Conservation (phyloP, 2,329 filamentous ascomycete genomes). For the Ophiostoma australiae region DNA sequence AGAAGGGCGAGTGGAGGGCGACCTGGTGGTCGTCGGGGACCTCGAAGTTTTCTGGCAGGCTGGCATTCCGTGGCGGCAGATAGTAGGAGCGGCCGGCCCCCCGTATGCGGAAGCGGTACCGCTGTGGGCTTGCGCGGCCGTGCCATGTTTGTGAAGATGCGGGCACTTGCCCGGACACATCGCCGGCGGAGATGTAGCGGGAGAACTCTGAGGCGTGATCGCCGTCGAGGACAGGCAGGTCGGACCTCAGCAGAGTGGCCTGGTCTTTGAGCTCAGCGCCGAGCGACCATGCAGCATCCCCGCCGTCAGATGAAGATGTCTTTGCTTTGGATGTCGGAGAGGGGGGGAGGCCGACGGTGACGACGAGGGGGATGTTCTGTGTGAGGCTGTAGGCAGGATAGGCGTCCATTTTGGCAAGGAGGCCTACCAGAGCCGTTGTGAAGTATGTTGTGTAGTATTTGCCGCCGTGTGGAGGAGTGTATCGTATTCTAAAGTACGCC, state of each 20-base stretch:
- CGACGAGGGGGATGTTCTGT: conserved; percentile 79
- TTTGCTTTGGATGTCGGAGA: background rate
- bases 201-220: conserved; percentile 61
- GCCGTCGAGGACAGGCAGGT: conserved; percentile 61
- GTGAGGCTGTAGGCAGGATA: conserved; percentile 75
- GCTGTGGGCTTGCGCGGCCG: conserved; percentile 47
- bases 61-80: conserved; percentile 55
- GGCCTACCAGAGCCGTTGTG: background rate
- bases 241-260: conserved; percentile 62
- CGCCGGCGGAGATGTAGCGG: conserved; percentile 59
- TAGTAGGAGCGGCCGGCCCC: conserved; percentile 60
- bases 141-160: conserved; percentile 53
- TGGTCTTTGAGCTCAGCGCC: conserved; percentile 53
- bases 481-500: background rate
- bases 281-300: conserved; percentile 37
- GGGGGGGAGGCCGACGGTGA: conserved; percentile 68
- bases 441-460: background rate
- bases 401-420: conserved; percentile 59
- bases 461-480: background rate
- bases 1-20: conserved; percentile 83
- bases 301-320: background rate
- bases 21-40: conserved; percentile 41
- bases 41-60: conserved; percentile 49
- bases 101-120: conserved; percentile 63
- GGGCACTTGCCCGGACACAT: conserved; percentile 50